These are phyloP conservation scores for Geosmithia morbida DNA, from an alignment of 2,329 filamentous ascomycete genomes.

Conservation along the genomic window DNA sequence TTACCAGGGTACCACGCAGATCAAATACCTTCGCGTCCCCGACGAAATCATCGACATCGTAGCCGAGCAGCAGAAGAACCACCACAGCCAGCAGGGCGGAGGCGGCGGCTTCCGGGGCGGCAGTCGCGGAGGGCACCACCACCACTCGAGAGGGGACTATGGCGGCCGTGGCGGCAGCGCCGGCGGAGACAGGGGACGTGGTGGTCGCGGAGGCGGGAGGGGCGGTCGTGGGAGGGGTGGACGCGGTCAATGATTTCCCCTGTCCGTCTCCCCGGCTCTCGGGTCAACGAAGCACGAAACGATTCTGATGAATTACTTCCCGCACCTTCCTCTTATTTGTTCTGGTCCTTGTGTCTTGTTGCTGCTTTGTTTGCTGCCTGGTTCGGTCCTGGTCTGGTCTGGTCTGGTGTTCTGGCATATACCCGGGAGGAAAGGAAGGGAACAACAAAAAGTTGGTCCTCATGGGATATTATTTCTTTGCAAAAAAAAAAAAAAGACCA, in stretches of 20 bases:
- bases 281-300: neutral
- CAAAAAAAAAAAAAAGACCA: too few species aligned
- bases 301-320: neutral
- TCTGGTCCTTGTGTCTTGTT: too few species aligned
- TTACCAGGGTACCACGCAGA: constrained; percentile 36
- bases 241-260: constrained; percentile 1
- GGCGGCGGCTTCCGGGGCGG: constrained; percentile 54
- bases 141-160: constrained; percentile 44
- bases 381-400: too few species aligned
- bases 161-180: constrained; percentile 40
- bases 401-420: too few species aligned
- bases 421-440: too few species aligned
- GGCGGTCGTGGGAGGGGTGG: constrained; percentile 11
- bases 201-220: constrained; percentile 17
- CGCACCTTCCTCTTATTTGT: too few species aligned
- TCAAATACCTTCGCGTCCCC: constrained; percentile 93
- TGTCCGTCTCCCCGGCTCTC: neutral
- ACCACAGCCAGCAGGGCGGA: constrained; percentile 42
- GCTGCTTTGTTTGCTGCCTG: too few species aligned
- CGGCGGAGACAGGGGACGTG: constrained; percentile 28
- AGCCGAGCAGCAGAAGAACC: constrained; percentile 77
- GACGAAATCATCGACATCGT: constrained; percentile 94
- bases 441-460: too few species aligned
- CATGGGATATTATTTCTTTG: too few species aligned
- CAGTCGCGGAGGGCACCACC: constrained; percentile 43